phyloP scores from a whole-genome alignment of 169 alveolate genomes.

The Plasmodium chabaudi region DNA sequence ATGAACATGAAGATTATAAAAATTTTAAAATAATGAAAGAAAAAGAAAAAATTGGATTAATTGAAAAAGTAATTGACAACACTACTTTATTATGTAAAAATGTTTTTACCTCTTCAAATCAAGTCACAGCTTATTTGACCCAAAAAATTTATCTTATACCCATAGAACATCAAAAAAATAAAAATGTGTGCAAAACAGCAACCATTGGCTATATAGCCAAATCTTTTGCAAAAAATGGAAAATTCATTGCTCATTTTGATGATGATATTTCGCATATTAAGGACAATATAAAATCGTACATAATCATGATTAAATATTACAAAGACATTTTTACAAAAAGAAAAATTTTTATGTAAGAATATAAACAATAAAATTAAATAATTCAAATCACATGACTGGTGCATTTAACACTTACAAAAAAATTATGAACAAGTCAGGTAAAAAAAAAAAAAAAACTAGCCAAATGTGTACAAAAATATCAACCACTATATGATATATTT shows the following conservation, averaged over 20 bases:
- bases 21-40: constrained; percentile 26
- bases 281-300: constrained; percentile 18
- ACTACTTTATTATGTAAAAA: constrained; percentile 31
- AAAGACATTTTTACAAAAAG: constrained; percentile 52
- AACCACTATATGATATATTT: no score
- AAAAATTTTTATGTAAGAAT: constrained; percentile 20
- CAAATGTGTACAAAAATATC: no score
- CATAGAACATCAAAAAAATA: constrained; percentile 1
- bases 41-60: constrained; percentile 44
- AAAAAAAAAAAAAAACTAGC: neutral
- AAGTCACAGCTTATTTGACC: constrained; percentile 18
- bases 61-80: constrained; percentile 36
- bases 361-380: neutral
- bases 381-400: no score
- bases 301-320: constrained; percentile 29
- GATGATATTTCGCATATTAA: constrained; percentile 37
- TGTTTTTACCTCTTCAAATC: constrained; percentile 24
- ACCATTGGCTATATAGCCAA: constrained; percentile 24
- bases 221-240: constrained; percentile 70
- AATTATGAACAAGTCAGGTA: neutral
- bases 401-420: neutral
- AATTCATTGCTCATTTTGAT: constrained; percentile 37
- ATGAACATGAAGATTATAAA: constrained; percentile 20
- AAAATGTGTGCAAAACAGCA: neutral
- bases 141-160: constrained; percentile 23